Conservation (phyloP, 1,139 yeast species). For the Yamadazyma taylorii region DNA sequence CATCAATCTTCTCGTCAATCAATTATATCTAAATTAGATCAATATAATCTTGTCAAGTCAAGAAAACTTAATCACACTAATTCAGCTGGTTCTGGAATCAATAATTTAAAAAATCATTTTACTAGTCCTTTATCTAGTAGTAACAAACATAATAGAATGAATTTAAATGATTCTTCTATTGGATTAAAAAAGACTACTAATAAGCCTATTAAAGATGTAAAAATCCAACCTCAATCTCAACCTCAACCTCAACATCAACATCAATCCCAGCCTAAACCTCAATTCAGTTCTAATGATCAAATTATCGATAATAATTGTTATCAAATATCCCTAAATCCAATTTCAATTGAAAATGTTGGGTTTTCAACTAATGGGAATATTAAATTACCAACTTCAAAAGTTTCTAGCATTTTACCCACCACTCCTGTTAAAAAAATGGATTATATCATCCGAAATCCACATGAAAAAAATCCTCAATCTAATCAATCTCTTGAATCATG, state of each 20-base stretch:
- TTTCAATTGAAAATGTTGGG: constrained; percentile 33
- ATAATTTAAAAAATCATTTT: constrained; percentile 3
- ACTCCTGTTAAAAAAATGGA: constrained; percentile 71
- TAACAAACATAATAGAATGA: constrained; percentile 33
- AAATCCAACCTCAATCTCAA: too few relatives aligned
- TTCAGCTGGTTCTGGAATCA: constrained; percentile 17
- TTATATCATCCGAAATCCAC: constrained; percentile 20
- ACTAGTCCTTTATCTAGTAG: constrained; percentile 6
- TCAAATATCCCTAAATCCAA: constrained; percentile 22
- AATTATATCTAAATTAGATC: constrained; percentile 33
- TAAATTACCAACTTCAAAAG: constrained; percentile 48
- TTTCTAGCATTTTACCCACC: constrained; percentile 53
- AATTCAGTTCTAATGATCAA: not conserved
- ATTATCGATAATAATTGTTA: constrained; percentile 5
- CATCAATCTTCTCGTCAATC: constrained; percentile 43
- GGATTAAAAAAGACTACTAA: constrained; percentile 35
- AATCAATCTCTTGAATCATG: not conserved
- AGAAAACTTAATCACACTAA: constrained; percentile 5
- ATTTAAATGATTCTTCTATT: constrained; percentile 42
- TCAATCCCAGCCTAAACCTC: not conserved
- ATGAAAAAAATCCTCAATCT: not conserved
- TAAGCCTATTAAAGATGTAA: too few relatives aligned
- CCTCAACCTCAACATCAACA: too few relatives aligned
- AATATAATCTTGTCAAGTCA: constrained; percentile 14
- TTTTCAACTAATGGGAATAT: constrained; percentile 53